Percentiles rank a stretch among this genome's conserved stretches.
These are phyloP conservation scores for Berkeleyomyces rouxiae DNA, from an alignment of 2,329 filamentous ascomycete species.

Conservation along the genomic window DNA sequence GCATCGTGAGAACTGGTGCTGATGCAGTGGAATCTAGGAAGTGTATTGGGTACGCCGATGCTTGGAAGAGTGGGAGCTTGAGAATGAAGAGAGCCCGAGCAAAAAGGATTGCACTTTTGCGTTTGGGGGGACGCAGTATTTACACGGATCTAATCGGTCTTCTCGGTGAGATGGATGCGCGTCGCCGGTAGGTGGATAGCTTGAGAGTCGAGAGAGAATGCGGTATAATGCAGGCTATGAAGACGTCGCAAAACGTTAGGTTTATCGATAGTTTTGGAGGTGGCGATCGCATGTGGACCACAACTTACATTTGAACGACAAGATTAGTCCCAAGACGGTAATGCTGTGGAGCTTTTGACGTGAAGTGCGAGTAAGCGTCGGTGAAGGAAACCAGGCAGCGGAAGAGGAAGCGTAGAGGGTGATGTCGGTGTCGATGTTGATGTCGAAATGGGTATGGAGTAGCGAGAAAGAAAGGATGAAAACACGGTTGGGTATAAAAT, in stretches of 20 bases:
- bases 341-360: no score
- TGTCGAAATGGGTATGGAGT: background rate
- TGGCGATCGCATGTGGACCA: background rate
- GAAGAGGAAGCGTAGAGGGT: constrained; percentile 35
- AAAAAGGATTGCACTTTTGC: no score
- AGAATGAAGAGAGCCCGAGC: no score
- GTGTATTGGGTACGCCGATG: background rate
- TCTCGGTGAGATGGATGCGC: background rate
- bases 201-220: background rate
- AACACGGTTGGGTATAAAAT: background rate
- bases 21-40: background rate
- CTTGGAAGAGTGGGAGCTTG: no score
- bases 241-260: background rate
- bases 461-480: background rate
- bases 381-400: background rate
- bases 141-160: background rate
- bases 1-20: constrained; percentile 45
- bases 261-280: background rate
- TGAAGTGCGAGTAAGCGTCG: no score
- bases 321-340: background rate
- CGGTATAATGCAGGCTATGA: background rate
- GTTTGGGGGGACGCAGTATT: no score
- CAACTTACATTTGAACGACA: background rate
- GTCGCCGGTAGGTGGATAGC: background rate
- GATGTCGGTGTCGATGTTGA: background rate